These are phyloP conservation scores for Saitoella complicata DNA, from an alignment of 805 yeast genomes.

Conservation along the genomic window DNA sequence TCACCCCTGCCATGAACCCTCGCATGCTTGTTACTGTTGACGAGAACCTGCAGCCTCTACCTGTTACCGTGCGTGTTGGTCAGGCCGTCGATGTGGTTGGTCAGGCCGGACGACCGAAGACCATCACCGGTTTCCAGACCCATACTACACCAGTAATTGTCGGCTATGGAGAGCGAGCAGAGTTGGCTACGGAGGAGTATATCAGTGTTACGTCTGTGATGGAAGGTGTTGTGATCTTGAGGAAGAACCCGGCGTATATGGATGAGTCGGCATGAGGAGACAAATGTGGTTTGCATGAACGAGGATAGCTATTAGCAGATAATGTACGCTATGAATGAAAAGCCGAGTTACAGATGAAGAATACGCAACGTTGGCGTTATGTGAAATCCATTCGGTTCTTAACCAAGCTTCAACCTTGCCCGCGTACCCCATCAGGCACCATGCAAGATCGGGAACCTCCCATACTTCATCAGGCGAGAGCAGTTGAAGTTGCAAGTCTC, in stretches of 20 bases:
- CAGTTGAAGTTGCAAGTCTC: no score
- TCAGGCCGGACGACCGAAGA: constrained; percentile 97
- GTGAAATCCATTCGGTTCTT: no score
- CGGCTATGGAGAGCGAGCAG: constrained; percentile 92
- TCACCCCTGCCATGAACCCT: constrained; percentile 82
- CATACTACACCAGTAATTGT: constrained; percentile 93
- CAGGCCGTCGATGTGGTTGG: constrained; percentile 98
- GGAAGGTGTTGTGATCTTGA: constrained; percentile 87
- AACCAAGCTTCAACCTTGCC: no score
- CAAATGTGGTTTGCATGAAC: no score
- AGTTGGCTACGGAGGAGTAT: constrained; percentile 87
- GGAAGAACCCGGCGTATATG: constrained; percentile 61
- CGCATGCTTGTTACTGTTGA: constrained; percentile 86
- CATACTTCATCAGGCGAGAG: no score
- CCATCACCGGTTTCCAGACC: constrained; percentile 98
- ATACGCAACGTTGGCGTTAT: no score
- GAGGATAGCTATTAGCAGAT: no score
- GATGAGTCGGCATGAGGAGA: constrained; percentile 17
- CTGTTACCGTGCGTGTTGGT: constrained; percentile 94
- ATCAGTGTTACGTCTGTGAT: constrained; percentile 61
- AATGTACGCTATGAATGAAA: no score
- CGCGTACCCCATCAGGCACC: no score
- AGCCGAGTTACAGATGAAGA: no score
- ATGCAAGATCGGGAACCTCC: no score
- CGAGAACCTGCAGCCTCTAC: constrained; percentile 75